Evolutionary conservation across 768 basidiomycete genomes (phyloP), one percentile per base, ranked within the genome.

Genomic region (Polyporus arcularius): DNA sequence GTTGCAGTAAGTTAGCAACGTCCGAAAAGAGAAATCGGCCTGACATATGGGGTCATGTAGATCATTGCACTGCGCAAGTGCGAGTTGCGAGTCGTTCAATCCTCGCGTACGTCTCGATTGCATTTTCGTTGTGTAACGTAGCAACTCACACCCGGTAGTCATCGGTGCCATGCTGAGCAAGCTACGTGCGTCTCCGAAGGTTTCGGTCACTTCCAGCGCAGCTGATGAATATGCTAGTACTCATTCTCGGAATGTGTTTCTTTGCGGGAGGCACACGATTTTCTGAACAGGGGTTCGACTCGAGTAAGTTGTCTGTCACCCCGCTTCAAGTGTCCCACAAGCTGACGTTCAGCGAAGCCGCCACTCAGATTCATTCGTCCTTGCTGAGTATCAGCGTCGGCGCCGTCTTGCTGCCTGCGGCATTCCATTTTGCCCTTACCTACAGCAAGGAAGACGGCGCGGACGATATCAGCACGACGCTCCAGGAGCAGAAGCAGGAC

Each of bases 191-290:
- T 72, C 15, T 48, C 28, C 28, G 8, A 12, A 8, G 46, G 21
- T 8, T 30, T 49, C 28, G 46, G n/a, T 56, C 5, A 18, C 40
- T 42, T 53, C 31, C 38, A 42, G 14, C 21, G 21, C 16, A 41
- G 31, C 53, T 26, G 16, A 42, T 21, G 5, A 9, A 38, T 16
- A 16, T 32, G 42, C 5, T 18, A 92, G 90, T 95, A 1, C 83
- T 95, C 42, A 91, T 94, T 16, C 81, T 94, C 11, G 92, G 92
- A 16, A 84, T 94, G 73, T 91, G 90, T 66, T 91, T 93, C 74
- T 89, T 94, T 62, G 92, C 90, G 0, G 91, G 92, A 14, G 91
- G 91, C 0, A 68, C 86, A 63, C 81, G 83, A 14, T 93, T 87
- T 65, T 85, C 88, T 3, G 89, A 93, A 68, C 92, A 93, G 72